Evolutionary conservation across 257 asterid genomes (phyloP), one percentile per base, ranked within the genome.

Genomic region (Schizonepeta tenuifolia): DNA sequence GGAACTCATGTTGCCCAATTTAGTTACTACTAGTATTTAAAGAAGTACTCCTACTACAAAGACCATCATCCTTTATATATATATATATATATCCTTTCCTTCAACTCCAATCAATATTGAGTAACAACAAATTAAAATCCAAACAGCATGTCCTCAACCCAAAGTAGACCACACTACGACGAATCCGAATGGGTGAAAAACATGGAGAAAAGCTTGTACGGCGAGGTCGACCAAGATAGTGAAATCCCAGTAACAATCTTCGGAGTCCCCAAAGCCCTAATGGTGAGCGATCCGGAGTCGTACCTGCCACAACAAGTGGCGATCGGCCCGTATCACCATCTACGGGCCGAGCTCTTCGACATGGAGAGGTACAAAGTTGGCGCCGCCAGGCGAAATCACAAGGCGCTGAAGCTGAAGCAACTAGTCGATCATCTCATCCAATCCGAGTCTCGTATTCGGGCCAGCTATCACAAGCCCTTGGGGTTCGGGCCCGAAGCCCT

Each of bases 241-340:
- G 87, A 83, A 20, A 75, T 68, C 58, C 81, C 86, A 0, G 86
- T 88, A 11, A 80, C 88, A 10, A 86, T 87, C 36, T 90, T 82
- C 43, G 69, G 61, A 1, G 90, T 87, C 7, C 95, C 92, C 0
- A 90, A 82, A 75, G 21, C 82, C 3, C 61, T 88, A 2, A 18
- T 81, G 81, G 12, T 11, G 3, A 40, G 21, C 35, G 47, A 62
- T 14, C 88, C 89, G 0, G 78, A 81, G n/a, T 87, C 79, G 10
- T 89, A 85, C 85, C 40, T 75, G 18, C 96, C 90, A 0, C 91
- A 85, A 20, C 79, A 77, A 67, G 78, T 89, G 4, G 83, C 93
- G 18, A 77, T 89, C 36, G 96, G 96, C 35, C 93, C 96, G 1
- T 89, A 85, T 61, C 90, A 89, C 56, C 85, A 80, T 26, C 76